phyloP scores from a whole-genome alignment of 2,329 filamentous ascomycete genomes.

The Pseudocercospora crystallina region DNA sequence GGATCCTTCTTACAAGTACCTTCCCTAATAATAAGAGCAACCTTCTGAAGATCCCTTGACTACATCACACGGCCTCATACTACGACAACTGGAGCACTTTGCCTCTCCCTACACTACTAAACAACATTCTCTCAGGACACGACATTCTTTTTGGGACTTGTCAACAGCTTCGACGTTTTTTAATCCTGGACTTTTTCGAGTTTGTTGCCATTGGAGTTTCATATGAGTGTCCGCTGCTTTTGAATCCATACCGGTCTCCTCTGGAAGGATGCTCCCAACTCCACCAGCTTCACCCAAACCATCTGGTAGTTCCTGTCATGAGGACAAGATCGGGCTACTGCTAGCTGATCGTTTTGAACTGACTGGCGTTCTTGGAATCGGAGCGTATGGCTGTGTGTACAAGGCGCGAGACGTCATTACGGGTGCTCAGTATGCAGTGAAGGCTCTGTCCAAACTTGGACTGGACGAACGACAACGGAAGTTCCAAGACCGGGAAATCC shows the following conservation, averaged over 20 bases:
- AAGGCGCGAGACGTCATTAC: constrained; percentile 80
- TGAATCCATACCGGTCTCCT: constrained; percentile 14
- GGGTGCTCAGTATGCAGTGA: constrained; percentile 84
- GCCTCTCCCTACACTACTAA: constrained; percentile 1
- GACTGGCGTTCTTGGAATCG: constrained; percentile 81
- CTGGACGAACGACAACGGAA: constrained; percentile 82
- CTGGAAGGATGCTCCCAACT: constrained; percentile 45
- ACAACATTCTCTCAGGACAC: constrained; percentile 5
- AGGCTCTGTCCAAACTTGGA: constrained; percentile 92
- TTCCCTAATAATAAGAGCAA: too few species aligned
- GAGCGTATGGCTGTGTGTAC: constrained; percentile 96
- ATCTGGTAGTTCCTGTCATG: constrained; percentile 54
- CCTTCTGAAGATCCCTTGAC: constrained; percentile 9
- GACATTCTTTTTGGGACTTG: background rate
- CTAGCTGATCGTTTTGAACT: constrained; percentile 82
- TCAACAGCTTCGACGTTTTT: constrained; percentile 4
- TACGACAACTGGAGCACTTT: background rate
- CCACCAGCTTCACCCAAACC: constrained; percentile 50
- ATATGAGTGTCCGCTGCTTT: constrained; percentile 21
- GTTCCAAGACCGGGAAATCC: constrained; percentile 92
- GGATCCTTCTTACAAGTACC: too few species aligned
- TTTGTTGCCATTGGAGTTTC: constrained; percentile 15
- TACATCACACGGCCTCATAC: constrained; percentile 20
- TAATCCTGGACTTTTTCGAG: constrained; percentile 6
- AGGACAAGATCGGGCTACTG: constrained; percentile 82